Evolutionary conservation across 306 rosid genomes (phyloP).

Genomic region (Cucurbita pepo): DNA sequence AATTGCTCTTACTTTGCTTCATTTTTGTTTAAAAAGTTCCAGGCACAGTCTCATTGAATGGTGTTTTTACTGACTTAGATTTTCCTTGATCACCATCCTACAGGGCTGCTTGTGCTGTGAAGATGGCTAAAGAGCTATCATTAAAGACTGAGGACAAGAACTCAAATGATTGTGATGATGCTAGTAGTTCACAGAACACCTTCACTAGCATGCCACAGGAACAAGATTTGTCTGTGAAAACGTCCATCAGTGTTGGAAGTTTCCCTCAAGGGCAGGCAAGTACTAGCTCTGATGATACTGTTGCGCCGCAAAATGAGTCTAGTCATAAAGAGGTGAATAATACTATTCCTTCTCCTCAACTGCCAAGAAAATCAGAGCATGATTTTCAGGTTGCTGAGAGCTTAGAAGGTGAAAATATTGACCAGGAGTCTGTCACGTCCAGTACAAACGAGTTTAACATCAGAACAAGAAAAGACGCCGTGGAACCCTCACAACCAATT

Average conservation of each 20-base stretch:
- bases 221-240: conserved; percentile 66
- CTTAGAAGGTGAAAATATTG: conserved; percentile 51
- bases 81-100: conserved; percentile 7
- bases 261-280: conserved; percentile 81
- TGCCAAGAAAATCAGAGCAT: conserved; percentile 25
- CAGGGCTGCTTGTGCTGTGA: conserved; percentile 95
- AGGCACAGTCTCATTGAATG: background rate
- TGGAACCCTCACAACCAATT: conserved; percentile 27
- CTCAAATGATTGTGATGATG: conserved; percentile 64
- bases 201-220: conserved; percentile 80
- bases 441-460: conserved; percentile 48
- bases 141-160: conserved; percentile 63
- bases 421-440: conserved; percentile 55
- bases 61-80: background rate
- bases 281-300: conserved; percentile 78
- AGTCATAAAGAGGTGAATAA: conserved; percentile 35
- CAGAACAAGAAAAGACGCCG: conserved; percentile 29
- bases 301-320: conserved; percentile 20
- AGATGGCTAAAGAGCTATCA: conserved; percentile 87
- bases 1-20: background rate
- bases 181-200: conserved; percentile 76
- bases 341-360: conserved; percentile 21
- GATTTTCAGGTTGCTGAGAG: conserved; percentile 39
- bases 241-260: conserved; percentile 88
- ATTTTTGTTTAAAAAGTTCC: background rate